Conservation (phyloP, 352 stramenopile genomes). For the Pythium angustatum region DNA sequence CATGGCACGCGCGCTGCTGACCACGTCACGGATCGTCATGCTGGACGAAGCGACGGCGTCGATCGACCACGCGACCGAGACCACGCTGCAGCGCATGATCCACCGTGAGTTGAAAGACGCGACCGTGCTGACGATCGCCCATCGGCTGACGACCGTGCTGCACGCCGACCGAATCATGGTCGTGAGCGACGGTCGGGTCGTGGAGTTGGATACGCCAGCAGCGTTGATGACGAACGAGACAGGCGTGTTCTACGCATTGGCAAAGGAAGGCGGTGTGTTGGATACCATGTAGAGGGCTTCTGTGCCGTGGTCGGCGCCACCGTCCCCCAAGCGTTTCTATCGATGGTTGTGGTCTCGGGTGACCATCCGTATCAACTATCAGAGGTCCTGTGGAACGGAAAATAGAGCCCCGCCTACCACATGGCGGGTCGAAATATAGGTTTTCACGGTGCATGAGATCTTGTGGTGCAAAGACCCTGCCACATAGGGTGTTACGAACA, state of each 20-base stretch:
- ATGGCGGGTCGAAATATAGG: not conserved
- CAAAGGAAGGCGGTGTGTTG: too few species aligned
- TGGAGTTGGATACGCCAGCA: too few species aligned
- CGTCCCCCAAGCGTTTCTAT: too few species aligned
- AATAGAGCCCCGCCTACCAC: too few species aligned
- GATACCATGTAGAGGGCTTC: too few species aligned
- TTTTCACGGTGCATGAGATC: not conserved
- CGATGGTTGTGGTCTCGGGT: conserved; percentile 3
- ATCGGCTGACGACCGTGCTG: conserved; percentile 97
- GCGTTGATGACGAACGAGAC: too few species aligned
- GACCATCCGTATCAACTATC: not conserved
- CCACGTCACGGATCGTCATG: conserved; percentile 85
- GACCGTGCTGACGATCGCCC: conserved; percentile 96
- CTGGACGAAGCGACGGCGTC: conserved; percentile 82
- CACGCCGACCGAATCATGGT: conserved; percentile 97
- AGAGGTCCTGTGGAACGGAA: too few species aligned
- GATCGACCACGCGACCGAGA: conserved; percentile 85
- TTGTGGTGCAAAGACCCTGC: not conserved
- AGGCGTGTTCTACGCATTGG: too few species aligned
- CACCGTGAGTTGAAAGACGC: conserved; percentile 85
- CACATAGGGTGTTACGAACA: not conserved
- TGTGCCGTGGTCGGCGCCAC: too few species aligned
- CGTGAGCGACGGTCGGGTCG: conserved; percentile 91
- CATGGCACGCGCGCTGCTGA: conserved; percentile 93
- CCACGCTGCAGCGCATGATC: conserved; percentile 77